These are phyloP conservation scores for Drechslerella coelobrocha DNA, from an alignment of 2,329 filamentous ascomycete species.

Conservation along the genomic window DNA sequence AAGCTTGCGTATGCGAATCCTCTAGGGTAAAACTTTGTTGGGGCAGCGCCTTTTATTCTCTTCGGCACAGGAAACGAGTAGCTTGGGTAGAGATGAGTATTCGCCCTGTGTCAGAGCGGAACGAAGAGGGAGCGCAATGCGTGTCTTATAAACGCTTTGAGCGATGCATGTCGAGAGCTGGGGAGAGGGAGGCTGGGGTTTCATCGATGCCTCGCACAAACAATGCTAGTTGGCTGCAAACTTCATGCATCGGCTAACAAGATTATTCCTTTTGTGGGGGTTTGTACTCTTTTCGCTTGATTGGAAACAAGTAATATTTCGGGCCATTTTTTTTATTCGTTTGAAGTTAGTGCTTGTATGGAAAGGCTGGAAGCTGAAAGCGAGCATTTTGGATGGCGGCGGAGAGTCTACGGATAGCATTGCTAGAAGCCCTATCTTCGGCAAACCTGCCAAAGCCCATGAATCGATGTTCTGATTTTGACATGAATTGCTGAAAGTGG, in stretches of 20 bases:
- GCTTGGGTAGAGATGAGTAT: no score
- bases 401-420: neutral
- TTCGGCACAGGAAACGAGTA: no score
- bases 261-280: neutral
- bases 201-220: conserved; percentile 1
- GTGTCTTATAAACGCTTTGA: neutral
- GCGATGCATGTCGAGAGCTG: neutral
- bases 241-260: neutral
- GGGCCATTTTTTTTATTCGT: no score
- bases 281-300: neutral
- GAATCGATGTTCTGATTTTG: no score
- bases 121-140: neutral
- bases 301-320: neutral
- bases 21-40: no score
- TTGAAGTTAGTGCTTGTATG: no score
- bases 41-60: no score
- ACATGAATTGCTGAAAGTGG: no score
- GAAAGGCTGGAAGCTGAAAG: neutral
- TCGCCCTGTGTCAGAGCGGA: neutral
- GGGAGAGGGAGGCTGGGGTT: neutral
- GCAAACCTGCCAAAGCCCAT: neutral
- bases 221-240: neutral
- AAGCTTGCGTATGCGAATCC: no score
- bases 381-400: neutral
- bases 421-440: neutral